A percentile compares a stretch with the other conserved stretches of the same genome.
Evolutionary conservation across 768 basidiomycete species (phyloP).

Genomic region (Lactarius tabidus): DNA sequence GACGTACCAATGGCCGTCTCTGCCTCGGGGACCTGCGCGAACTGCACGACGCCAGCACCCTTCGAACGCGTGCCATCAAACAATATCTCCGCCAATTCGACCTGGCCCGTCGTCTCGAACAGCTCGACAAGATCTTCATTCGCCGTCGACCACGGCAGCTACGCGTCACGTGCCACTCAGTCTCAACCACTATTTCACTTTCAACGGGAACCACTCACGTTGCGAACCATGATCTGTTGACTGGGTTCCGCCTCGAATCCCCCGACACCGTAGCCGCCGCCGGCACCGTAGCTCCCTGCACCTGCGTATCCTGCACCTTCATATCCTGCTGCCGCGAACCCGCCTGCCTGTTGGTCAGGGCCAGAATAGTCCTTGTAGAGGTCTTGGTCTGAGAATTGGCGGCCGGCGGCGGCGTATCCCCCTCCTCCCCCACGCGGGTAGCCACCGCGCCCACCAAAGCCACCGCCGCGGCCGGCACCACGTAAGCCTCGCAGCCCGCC

Average conservation of each 20-base stretch:
- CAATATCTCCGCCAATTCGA: constrained; percentile 91
- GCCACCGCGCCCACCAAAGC: constrained; percentile 50
- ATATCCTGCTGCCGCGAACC: constrained; percentile 36
- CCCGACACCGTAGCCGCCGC: constrained; percentile 29
- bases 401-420: constrained; percentile 41
- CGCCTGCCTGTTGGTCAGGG: constrained; percentile 61
- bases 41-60: constrained; percentile 95
- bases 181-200: not conserved
- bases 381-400: constrained; percentile 83
- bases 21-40: constrained; percentile 80
- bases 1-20: constrained; percentile 85
- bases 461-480: constrained; percentile 49
- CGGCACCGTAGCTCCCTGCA: constrained; percentile 30
- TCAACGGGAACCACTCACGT: constrained; percentile 55
- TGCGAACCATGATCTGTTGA: constrained; percentile 97
- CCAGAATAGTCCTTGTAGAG: constrained; percentile 92
- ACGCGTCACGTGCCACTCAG: not conserved
- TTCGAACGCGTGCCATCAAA: constrained; percentile 91
- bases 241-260: constrained; percentile 71
- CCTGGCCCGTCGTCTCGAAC: constrained; percentile 96
- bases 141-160: constrained; percentile 99
- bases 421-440: constrained; percentile 62
- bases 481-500: constrained; percentile 39
- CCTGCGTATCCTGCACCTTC: constrained; percentile 36
- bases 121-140: constrained; percentile 98